phyloP scores from a whole-genome alignment of 2,329 filamentous ascomycete species.

The Davidsoniella eucalypti region DNA sequence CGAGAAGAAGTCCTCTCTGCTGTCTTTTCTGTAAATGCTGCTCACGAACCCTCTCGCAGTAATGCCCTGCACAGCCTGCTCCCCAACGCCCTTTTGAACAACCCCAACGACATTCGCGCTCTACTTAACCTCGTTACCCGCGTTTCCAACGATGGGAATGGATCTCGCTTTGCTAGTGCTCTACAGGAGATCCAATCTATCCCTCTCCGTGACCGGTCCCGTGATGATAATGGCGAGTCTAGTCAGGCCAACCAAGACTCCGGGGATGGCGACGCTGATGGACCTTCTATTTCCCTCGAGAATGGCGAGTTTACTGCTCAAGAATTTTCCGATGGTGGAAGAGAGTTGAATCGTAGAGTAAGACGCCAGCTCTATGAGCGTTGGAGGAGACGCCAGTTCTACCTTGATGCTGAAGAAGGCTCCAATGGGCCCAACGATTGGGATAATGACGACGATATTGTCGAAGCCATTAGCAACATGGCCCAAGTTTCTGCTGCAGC shows the following conservation, averaged over 20 bases:
- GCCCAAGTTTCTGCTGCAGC: conserved; percentile 13
- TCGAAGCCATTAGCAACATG: conserved; percentile 23
- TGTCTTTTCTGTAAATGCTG: conserved; percentile 24
- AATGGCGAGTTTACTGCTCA: neutral
- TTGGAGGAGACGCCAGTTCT: conserved; percentile 65
- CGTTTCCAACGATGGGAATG: neutral
- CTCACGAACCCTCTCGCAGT: conserved; percentile 4
- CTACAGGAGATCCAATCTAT: neutral
- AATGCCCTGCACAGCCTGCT: conserved; percentile 5
- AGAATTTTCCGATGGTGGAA: neutral
- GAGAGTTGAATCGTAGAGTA: conserved; percentile 17
- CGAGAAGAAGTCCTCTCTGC: conserved; percentile 43
- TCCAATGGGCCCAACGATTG: conserved; percentile 44
- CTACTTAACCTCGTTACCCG: conserved; percentile 9
- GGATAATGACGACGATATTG: conserved; percentile 41
- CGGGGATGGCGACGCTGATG: neutral
- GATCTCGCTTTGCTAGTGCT: neutral
- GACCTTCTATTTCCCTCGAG: neutral
- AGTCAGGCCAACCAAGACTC: neutral
- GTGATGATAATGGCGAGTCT: neutral
- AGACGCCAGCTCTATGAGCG: conserved; percentile 46
- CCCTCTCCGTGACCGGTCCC: neutral
- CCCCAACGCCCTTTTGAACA: conserved; percentile 18
- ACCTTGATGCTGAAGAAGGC: conserved; percentile 74
- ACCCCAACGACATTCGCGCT: conserved; percentile 6